Evolutionary conservation across 108 stramenopile genomes (phyloP).

Genomic region (Skeletonema marinoi): DNA sequence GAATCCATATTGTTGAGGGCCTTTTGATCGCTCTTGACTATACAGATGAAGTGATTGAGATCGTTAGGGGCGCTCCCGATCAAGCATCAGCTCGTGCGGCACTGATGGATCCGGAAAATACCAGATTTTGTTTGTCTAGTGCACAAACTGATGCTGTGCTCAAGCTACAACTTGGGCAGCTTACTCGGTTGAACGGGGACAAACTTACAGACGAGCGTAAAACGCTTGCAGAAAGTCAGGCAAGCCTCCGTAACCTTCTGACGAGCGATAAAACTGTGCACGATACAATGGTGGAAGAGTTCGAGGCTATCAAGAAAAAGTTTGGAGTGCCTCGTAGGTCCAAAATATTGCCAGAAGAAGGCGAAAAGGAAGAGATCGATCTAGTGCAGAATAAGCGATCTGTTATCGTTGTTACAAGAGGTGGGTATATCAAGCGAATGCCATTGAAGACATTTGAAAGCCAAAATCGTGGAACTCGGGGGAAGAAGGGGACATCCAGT

Average conservation of each 20-base stretch:
- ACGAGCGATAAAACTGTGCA: constrained; percentile 79
- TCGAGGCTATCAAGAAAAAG: constrained; percentile 66
- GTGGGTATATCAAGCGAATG: constrained; percentile 97
- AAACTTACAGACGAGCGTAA: constrained; percentile 81
- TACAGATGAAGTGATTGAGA: constrained; percentile 90
- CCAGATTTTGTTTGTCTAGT: constrained; percentile 54
- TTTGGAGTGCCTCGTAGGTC: constrained; percentile 87
- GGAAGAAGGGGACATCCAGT: constrained; percentile 81
- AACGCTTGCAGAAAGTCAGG: constrained; percentile 55
- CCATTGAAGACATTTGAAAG: constrained; percentile 90
- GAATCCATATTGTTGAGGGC: constrained; percentile 94
- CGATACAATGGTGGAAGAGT: constrained; percentile 82
- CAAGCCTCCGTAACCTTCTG: constrained; percentile 57
- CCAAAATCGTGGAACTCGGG: constrained; percentile 85
- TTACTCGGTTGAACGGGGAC: constrained; percentile 87
- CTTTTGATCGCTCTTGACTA: constrained; percentile 74
- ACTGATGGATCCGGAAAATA: constrained; percentile 60
- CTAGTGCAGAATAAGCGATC: constrained; percentile 86
- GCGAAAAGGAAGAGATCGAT: constrained; percentile 87
- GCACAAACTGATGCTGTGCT: constrained; percentile 94
- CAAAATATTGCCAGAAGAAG: constrained; percentile 76
- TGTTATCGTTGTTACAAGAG: constrained; percentile 91
- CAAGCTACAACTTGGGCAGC: constrained; percentile 86
- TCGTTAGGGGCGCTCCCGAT: constrained; percentile 75
- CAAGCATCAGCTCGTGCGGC: constrained; percentile 60